Conservation (phyloP, 2,329 filamentous ascomycete genomes). For the Bipolaris victoriae region DNA sequence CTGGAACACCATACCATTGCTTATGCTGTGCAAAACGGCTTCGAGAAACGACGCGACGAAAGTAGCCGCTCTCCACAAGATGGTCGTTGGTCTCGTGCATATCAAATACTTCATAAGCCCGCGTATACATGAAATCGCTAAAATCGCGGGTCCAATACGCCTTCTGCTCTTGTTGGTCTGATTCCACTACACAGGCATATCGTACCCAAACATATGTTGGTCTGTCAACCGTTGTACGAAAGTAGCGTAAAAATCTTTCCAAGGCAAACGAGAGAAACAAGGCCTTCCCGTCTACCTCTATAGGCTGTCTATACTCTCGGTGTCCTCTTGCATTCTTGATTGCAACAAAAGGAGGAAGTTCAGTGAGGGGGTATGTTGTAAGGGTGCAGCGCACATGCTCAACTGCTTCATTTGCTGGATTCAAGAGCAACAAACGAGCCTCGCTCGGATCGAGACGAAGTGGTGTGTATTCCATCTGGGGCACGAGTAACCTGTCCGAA, state of each 20-base stretch:
- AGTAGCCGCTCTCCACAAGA: constrained; percentile 10
- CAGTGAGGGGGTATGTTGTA: background rate
- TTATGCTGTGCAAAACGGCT: background rate
- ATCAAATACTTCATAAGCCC: constrained; percentile 8
- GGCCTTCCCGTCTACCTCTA: background rate
- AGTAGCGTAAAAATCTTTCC: background rate
- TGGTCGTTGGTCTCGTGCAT: constrained; percentile 13
- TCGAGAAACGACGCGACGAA: background rate
- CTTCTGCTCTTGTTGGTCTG: constrained; percentile 1
- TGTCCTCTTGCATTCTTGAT: constrained; percentile 5
- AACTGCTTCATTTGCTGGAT: background rate
- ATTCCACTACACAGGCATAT: constrained; percentile 3
- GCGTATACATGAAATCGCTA: constrained; percentile 12
- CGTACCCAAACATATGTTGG: background rate
- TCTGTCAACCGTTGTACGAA: background rate
- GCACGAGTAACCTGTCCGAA: background rate
- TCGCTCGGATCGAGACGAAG: background rate
- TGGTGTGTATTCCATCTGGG: background rate
- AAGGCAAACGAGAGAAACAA: background rate
- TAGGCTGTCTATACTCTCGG: background rate
- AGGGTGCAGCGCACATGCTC: constrained; percentile 2
- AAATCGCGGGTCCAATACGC: constrained; percentile 13
- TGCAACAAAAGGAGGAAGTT: background rate
- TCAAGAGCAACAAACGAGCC: constrained; percentile 39
- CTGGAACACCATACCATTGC: background rate